These are phyloP conservation scores for Citrus maxima DNA, from an alignment of 345 rosid species.

Conservation along the genomic window DNA sequence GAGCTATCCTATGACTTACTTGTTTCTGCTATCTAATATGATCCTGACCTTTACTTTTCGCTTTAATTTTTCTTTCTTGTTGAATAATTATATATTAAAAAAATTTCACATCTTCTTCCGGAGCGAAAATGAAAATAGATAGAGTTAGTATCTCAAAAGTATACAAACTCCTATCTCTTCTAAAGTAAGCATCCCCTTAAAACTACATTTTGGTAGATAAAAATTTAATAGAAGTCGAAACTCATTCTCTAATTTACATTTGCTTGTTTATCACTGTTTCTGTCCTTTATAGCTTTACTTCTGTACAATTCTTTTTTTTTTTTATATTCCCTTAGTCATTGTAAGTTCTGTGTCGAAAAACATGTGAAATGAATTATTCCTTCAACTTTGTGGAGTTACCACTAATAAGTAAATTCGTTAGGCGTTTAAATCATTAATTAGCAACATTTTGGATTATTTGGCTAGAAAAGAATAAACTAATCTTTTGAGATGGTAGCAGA, in stretches of 20 bases:
- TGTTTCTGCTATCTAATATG: constrained; percentile 18
- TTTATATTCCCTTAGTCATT: background rate
- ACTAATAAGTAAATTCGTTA: background rate
- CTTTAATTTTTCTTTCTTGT: background rate
- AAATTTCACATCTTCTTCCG: background rate
- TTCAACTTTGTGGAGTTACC: background rate
- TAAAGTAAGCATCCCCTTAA: background rate
- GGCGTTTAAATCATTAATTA: background rate
- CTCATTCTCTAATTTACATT: background rate
- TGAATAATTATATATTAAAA: background rate
- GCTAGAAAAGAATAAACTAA: background rate
- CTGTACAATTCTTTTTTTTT: background rate
- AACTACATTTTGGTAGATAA: background rate
- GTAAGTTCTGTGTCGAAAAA: background rate
- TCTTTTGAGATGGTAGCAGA: background rate
- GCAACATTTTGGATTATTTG: background rate
- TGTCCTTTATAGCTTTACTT: background rate
- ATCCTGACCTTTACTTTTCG: background rate
- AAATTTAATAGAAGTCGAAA: background rate
- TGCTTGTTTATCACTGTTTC: background rate
- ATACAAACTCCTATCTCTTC: background rate
- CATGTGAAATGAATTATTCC: background rate
- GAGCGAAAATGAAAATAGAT: background rate
- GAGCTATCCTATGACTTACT: constrained; percentile 20
- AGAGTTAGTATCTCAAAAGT: background rate